Base-by-base conservation (phyloP, 164 flowering plant species). In the Chloranthus sessilifolius region DNA sequence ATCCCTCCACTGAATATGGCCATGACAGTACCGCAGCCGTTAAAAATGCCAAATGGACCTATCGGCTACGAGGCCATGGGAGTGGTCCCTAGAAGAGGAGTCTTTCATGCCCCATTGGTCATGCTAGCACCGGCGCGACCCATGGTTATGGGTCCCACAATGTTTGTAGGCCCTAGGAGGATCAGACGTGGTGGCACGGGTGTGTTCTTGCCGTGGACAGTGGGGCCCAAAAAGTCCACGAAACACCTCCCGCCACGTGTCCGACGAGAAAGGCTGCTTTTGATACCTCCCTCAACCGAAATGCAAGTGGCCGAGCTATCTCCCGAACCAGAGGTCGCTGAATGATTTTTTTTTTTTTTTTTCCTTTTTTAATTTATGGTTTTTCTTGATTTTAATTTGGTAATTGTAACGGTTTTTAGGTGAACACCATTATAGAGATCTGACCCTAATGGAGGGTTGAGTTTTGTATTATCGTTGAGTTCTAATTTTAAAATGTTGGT, bases 241-340 rank as follows among this genome's bases (percentile, higher is more conserved):
- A 84, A 73, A 58, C 91, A 82, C 55, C 87, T 86, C 26, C 95
- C 94, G 3, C 95, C 94, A 0, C 91, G 91, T 15, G 88, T 88
- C 20, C 95, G 74, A 40, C 77, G 71, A 28, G 73, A 74, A 17
- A 66, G 88, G 31, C 69, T 79, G 51, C 83, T 77, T 12, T 70
- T 80, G 8, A 43, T 80, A 29, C 68, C 80, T 41, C 47, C 83
- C 12, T 43, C 82, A 11, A 31, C 38, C 5, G 56, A 41, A 28
- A 41, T n/a, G 17, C 36, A 28, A 4, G 27, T 10, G 7, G 20
- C 19, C 1, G 21, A 43, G 24, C 58, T 28, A 0, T 28, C 56
- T 41, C 26, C 38, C 12, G 29, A 53, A 17, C 24, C 14, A 6
- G 46, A 14, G 2, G 48, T 44, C 48, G 10, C 30, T 4, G 16